Conservation (phyloP, 2,329 filamentous ascomycete genomes). For the Cercospora beticola region DNA sequence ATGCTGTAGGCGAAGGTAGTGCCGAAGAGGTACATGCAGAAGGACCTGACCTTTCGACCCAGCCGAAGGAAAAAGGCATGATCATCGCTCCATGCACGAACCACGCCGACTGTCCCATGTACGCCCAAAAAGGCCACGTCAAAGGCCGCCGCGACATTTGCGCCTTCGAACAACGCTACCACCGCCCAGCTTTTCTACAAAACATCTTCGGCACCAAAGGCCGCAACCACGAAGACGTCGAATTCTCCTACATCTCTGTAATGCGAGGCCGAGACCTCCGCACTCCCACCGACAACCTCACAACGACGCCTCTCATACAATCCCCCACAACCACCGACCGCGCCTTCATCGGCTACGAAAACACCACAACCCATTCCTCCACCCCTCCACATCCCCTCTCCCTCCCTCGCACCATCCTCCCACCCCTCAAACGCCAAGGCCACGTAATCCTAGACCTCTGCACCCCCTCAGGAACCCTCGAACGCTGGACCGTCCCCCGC, state of each 20-base stretch:
- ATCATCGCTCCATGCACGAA: slow-evolving; percentile 75
- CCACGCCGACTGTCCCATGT: slow-evolving; percentile 87
- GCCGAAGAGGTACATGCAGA: neutral
- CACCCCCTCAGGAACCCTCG: slow-evolving; percentile 78
- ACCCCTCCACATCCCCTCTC: slow-evolving; percentile 53
- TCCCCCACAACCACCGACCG: slow-evolving; percentile 59
- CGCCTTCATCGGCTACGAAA: slow-evolving; percentile 72
- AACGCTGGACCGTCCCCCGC: slow-evolving; percentile 89
- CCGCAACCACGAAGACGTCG: slow-evolving; percentile 83
- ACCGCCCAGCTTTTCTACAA: slow-evolving; percentile 79
- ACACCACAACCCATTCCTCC: slow-evolving; percentile 28
- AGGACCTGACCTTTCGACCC: slow-evolving; percentile 17
- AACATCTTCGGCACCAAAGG: slow-evolving; percentile 66
- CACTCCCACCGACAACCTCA: slow-evolving; percentile 8
- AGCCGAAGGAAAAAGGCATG: slow-evolving; percentile 59
- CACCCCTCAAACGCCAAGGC: slow-evolving; percentile 81
- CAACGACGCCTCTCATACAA: slow-evolving; percentile 39
- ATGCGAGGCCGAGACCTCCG: slow-evolving; percentile 70
- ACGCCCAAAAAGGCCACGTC: slow-evolving; percentile 64
- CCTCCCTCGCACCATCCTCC: slow-evolving; percentile 74
- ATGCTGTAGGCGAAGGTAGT: slow-evolving; percentile 5
- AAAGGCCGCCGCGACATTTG: slow-evolving; percentile 84
- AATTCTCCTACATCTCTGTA: slow-evolving; percentile 86
- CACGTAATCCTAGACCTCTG: slow-evolving; percentile 91
- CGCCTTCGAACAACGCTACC: slow-evolving; percentile 85